A percentile compares a stretch with the other conserved stretches of the same genome.
phyloP scores from a whole-genome alignment of 2,329 filamentous ascomycete genomes.

The Monilinia polystroma region DNA sequence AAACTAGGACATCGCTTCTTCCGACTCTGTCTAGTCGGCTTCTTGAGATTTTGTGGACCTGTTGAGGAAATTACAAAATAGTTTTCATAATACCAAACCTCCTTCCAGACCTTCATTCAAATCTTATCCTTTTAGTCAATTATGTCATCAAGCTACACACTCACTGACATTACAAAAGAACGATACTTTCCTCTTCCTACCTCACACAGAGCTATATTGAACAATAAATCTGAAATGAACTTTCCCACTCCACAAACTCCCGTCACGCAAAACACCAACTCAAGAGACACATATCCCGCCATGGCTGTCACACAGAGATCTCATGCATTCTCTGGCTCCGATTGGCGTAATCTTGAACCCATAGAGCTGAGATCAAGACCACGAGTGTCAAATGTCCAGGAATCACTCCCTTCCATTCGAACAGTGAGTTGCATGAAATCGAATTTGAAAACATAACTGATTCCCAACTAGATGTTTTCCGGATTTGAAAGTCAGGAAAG shows the following conservation, averaged over 20 bases:
- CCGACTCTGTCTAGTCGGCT: background rate
- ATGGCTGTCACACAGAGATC: conserved; percentile 2
- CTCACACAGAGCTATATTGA: background rate
- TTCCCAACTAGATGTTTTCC: background rate
- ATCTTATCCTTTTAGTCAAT: background rate
- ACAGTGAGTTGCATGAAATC: background rate
- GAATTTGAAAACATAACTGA: background rate
- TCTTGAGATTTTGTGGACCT: background rate
- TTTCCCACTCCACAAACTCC: conserved; percentile 6
- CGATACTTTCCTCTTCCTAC: background rate
- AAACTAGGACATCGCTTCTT: background rate
- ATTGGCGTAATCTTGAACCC: conserved; percentile 8
- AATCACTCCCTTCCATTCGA: conserved; percentile 16
- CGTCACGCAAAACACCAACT: background rate
- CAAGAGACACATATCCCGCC: conserved; percentile 1
- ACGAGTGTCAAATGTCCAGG: background rate
- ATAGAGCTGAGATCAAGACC: conserved; percentile 13
- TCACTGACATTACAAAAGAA: conserved; percentile 5
- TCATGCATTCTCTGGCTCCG: background rate
- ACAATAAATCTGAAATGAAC: conserved; percentile 6
- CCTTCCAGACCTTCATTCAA: background rate
- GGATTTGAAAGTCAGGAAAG: background rate
- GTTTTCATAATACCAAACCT: background rate
- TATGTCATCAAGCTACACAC: background rate
- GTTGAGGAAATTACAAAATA: background rate